Conservation (phyloP, 805 yeast species). For the Ogataea ramenticola region DNA sequence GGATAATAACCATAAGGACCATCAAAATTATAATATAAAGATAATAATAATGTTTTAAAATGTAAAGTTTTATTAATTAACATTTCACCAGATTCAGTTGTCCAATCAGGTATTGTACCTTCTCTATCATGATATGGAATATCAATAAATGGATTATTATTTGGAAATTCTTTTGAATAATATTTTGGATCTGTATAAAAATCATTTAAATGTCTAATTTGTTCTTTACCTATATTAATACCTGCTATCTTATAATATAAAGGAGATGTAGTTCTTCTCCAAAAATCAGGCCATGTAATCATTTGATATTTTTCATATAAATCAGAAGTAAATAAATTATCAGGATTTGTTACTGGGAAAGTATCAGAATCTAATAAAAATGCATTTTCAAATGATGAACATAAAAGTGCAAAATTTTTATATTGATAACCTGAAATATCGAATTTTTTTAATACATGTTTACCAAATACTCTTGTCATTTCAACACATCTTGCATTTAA, state of each 20-base stretch:
- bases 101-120: slow-evolving; percentile 62
- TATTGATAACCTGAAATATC: slow-evolving; percentile 59
- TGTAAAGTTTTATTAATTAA: slow-evolving; percentile 52
- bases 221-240: slow-evolving; percentile 32
- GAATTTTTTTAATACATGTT: slow-evolving; percentile 37
- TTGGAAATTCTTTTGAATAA: slow-evolving; percentile 29
- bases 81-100: slow-evolving; percentile 67
- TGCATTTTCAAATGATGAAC: slow-evolving; percentile 67
- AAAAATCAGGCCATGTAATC: slow-evolving; percentile 79
- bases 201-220: slow-evolving; percentile 25
- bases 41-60: slow-evolving; percentile 46
- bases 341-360: slow-evolving; percentile 61
- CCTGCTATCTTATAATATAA: slow-evolving; percentile 63
- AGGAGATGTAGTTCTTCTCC: slow-evolving; percentile 81
- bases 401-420: slow-evolving; percentile 62
- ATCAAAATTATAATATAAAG: slow-evolving; percentile 58
- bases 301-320: slow-evolving; percentile 47
- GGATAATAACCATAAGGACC: slow-evolving; percentile 58
- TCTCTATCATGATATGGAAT: slow-evolving; percentile 56
- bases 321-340: slow-evolving; percentile 46
- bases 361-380: slow-evolving; percentile 72
- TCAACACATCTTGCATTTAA: slow-evolving; percentile 63
- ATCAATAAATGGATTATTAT: slow-evolving; percentile 17
- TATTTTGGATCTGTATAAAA: slow-evolving; percentile 23
- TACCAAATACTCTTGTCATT: slow-evolving; percentile 55